phyloP scores from a whole-genome alignment of 2,329 filamentous ascomycete species.

The Davidsoniella australis region DNA sequence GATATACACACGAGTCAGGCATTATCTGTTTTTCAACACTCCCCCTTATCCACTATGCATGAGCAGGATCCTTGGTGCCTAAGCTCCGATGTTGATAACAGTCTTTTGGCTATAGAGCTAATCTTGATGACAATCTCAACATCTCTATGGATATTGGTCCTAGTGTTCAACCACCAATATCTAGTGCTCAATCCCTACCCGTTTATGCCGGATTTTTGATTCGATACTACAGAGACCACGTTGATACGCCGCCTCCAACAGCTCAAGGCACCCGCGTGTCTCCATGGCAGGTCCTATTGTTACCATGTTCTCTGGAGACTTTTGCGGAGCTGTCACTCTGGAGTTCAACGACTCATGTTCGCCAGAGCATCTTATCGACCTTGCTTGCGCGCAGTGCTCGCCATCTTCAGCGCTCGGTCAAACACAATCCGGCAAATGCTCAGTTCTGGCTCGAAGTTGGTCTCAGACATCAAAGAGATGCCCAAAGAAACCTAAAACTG shows the following conservation, averaged over 20 bases:
- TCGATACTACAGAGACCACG: constrained; percentile 18
- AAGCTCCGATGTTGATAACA: too few species aligned
- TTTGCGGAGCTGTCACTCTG: constrained; percentile 26
- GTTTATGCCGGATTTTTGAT: constrained; percentile 17
- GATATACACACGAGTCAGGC: too few species aligned
- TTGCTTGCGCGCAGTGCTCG: constrained; percentile 27
- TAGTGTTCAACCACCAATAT: too few species aligned
- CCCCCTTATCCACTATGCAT: too few species aligned
- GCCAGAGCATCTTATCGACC: constrained; percentile 23
- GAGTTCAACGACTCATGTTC: constrained; percentile 22
- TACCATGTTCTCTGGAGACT: constrained; percentile 25
- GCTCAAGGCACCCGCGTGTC: constrained; percentile 22
- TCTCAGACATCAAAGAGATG: constrained; percentile 17
- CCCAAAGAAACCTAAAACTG: constrained; percentile 20
- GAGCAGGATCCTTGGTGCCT: too few species aligned
- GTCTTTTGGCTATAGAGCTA: too few species aligned
- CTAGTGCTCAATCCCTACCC: neutral
- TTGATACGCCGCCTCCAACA: constrained; percentile 18
- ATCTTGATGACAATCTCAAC: too few species aligned
- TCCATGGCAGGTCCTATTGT: constrained; percentile 26
- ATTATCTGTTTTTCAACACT: too few species aligned
- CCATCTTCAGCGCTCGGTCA: constrained; percentile 18
- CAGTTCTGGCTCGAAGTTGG: constrained; percentile 18
- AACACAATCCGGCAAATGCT: neutral
- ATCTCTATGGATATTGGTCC: too few species aligned